Evolutionary conservation across 495 filamentous ascomycete genomes (phyloP).

Genomic region (Xylaria intraflava): DNA sequence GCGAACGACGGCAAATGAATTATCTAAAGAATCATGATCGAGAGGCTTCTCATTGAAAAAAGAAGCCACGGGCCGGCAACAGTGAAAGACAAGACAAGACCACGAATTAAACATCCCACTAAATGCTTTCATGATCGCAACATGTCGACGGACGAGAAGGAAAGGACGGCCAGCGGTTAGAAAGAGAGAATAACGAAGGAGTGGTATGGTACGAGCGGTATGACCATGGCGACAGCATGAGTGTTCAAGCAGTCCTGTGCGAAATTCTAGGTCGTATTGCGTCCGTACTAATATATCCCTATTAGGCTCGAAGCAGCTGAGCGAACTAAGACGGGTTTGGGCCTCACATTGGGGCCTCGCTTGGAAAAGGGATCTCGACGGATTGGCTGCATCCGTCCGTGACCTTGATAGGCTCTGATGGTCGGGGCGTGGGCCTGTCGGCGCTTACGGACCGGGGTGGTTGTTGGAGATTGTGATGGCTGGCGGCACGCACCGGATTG

Average conservation of each 20-base stretch:
- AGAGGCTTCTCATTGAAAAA: conserved; percentile 32
- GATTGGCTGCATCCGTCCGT: conserved; percentile 22
- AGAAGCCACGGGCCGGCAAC: conserved; percentile 30
- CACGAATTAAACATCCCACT: conserved; percentile 37
- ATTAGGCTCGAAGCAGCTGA: conserved; percentile 28
- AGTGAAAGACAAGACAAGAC: conserved; percentile 35
- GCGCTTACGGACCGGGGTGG: conserved; percentile 45
- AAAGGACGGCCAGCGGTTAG: conserved; percentile 27
- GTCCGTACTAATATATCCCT: not conserved
- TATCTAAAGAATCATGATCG: conserved; percentile 19
- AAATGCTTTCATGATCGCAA: conserved; percentile 31
- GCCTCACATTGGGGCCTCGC: conserved; percentile 14
- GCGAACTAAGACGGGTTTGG: conserved; percentile 18
- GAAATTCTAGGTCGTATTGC: not conserved
- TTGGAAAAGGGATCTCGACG: conserved; percentile 22
- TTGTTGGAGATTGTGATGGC: conserved; percentile 38
- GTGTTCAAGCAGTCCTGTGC: conserved; percentile 21
- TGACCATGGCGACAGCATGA: conserved; percentile 26
- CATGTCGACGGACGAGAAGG: conserved; percentile 19
- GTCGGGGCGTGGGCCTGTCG: conserved; percentile 40
- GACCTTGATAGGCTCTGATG: conserved; percentile 41
- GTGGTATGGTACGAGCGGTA: conserved; percentile 26
- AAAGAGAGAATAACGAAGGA: conserved; percentile 11
- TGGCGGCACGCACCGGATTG: conserved; percentile 39
- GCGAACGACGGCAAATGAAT: conserved; percentile 27